Conservation (phyloP, 2,329 filamentous ascomycete species). For the Akanthomyces muscarius region DNA sequence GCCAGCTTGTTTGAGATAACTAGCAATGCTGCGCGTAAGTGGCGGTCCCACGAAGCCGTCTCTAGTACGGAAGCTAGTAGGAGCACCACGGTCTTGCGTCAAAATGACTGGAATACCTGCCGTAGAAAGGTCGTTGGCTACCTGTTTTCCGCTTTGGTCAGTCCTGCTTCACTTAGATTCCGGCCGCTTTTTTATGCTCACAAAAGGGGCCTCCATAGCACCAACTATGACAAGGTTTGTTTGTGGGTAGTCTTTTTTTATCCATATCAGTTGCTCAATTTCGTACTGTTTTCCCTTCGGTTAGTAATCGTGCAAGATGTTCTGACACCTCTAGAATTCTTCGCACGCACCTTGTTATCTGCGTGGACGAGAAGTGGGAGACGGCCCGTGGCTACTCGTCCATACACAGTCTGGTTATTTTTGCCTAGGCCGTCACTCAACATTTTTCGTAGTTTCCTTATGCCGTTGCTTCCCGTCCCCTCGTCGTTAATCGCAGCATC, state of each 20-base stretch:
- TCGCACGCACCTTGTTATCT: slow-evolving; percentile 32
- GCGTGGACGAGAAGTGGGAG: slow-evolving; percentile 39
- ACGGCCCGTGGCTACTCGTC: slow-evolving; percentile 33
- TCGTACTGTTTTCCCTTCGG: slow-evolving; percentile 30
- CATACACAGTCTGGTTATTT: slow-evolving; percentile 33
- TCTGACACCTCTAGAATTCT: not conserved
- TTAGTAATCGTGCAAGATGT: not conserved
- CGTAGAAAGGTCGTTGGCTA: slow-evolving; percentile 36
- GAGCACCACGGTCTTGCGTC: slow-evolving; percentile 33
- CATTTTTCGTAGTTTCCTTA: slow-evolving; percentile 34
- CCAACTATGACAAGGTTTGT: slow-evolving; percentile 37
- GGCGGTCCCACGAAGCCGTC: slow-evolving; percentile 40
- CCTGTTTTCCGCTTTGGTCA: slow-evolving; percentile 21
- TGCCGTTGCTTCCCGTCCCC: slow-evolving; percentile 24
- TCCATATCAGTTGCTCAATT: slow-evolving; percentile 36
- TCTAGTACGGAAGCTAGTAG: slow-evolving; percentile 33
- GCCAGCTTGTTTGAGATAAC: slow-evolving; percentile 37
- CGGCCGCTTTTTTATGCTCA: slow-evolving; percentile 21
- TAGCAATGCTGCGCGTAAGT: slow-evolving; percentile 35
- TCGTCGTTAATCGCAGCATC: slow-evolving; percentile 29
- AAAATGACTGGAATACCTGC: slow-evolving; percentile 42
- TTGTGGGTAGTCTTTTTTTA: slow-evolving; percentile 33
- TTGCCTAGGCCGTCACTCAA: slow-evolving; percentile 32
- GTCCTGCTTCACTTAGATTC: not conserved
- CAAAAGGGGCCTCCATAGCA: slow-evolving; percentile 35